These are phyloP conservation scores for Colletotrichum liriopes DNA, from an alignment of 2,329 filamentous ascomycete species.

Conservation along the genomic window DNA sequence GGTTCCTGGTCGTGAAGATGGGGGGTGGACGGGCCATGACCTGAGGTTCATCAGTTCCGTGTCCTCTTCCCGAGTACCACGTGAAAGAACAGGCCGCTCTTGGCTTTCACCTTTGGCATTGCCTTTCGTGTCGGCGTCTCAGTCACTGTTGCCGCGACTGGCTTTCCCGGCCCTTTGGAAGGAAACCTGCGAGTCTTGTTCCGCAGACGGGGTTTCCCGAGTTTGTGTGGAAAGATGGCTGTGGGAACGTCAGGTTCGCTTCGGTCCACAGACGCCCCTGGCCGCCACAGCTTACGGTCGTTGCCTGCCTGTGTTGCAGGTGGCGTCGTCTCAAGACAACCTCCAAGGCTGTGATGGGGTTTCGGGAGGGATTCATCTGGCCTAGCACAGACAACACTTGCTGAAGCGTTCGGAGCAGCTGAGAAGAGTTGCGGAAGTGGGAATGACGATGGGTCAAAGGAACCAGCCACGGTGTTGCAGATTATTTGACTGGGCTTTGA, in stretches of 20 bases:
- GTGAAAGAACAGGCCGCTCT: constrained; percentile 26
- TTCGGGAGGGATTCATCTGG: neutral
- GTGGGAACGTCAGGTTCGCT: neutral
- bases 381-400: constrained; percentile 11
- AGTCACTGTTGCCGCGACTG: neutral
- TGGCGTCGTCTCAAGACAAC: neutral
- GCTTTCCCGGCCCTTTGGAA: neutral
- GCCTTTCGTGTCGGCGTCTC: constrained; percentile 4
- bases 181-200: neutral
- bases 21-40: constrained; percentile 30
- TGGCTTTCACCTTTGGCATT: neutral
- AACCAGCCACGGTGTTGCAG: neutral
- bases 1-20: neutral
- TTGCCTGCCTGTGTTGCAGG: constrained; percentile 3
- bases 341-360: constrained; percentile 10
- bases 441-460: neutral
- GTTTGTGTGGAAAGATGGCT: neutral
- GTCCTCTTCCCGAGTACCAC: constrained; percentile 1
- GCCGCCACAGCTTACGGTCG: neutral
- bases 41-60: constrained; percentile 37
- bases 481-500: constrained; percentile 6
- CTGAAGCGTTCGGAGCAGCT: neutral
- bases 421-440: neutral
- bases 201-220: neutral
- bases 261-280: neutral